A percentile compares a stretch with the other conserved stretches of the same genome.
These are phyloP conservation scores for Monosporascus sp. DNA, from an alignment of 2,329 filamentous ascomycete genomes.

Conservation along the genomic window DNA sequence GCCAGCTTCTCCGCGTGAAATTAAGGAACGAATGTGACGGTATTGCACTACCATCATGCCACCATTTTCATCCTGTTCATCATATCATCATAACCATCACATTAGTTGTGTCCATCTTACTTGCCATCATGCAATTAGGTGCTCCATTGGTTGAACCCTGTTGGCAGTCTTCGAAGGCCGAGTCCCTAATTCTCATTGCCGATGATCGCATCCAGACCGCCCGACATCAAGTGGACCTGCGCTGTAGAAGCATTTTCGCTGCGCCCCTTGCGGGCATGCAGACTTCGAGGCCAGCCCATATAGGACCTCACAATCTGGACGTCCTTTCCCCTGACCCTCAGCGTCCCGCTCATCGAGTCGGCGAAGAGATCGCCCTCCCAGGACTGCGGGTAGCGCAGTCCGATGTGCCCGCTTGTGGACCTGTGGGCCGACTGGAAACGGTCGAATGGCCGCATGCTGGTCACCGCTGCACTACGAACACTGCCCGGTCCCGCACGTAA, in stretches of 20 bases:
- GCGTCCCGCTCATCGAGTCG: conserved; percentile 33
- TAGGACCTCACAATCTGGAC: conserved; percentile 32
- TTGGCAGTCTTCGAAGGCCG: too few species aligned
- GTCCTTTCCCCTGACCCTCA: conserved; percentile 37
- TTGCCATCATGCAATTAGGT: background rate
- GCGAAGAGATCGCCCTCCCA: conserved; percentile 45
- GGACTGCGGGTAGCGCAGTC: conserved; percentile 38
- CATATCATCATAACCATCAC: background rate
- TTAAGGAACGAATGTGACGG: conserved; percentile 8
- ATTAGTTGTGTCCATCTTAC: background rate
- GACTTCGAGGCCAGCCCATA: conserved; percentile 27
- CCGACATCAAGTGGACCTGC: conserved; percentile 25
- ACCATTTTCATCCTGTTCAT: background rate
- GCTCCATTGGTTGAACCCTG: too few species aligned
- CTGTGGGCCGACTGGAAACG: conserved; percentile 36
- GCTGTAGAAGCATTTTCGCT: conserved; percentile 28
- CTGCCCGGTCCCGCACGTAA: too few species aligned
- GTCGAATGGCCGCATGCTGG: conserved; percentile 21
- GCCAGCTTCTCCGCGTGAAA: background rate
- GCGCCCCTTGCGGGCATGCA: conserved; percentile 37
- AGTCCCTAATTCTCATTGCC: conserved; percentile 14
- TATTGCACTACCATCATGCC: background rate
- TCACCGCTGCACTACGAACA: background rate
- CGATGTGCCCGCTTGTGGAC: conserved; percentile 39
- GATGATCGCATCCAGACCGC: conserved; percentile 21